Percentiles rank a stretch among this genome's conserved stretches.
These are phyloP conservation scores for Margaritispora aquatica DNA, from an alignment of 495 filamentous ascomycete species.

Conservation along the genomic window DNA sequence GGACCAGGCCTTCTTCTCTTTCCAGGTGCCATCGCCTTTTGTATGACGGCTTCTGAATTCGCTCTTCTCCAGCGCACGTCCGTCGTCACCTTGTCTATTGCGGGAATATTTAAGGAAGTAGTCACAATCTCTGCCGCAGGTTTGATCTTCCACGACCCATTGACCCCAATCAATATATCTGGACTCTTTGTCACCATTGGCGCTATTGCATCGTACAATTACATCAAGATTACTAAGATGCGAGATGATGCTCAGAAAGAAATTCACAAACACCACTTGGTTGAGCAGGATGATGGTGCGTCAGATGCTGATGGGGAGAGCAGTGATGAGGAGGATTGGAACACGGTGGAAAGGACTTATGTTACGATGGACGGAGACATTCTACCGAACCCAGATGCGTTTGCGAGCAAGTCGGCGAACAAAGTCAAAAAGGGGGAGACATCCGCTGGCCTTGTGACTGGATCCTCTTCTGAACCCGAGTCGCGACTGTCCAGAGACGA, in stretches of 20 bases:
- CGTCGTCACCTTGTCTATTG: conserved; percentile 93
- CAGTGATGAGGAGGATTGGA: conserved; percentile 25
- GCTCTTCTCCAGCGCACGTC: conserved; percentile 90
- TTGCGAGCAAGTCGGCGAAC: not conserved
- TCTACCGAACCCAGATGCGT: conserved; percentile 21
- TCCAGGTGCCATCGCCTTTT: conserved; percentile 85
- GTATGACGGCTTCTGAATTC: conserved; percentile 96
- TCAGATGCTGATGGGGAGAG: conserved; percentile 23
- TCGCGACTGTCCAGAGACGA: not conserved
- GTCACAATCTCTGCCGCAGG: conserved; percentile 90
- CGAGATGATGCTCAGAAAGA: conserved; percentile 55
- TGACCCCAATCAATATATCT: conserved; percentile 83
- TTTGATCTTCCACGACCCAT: conserved; percentile 79
- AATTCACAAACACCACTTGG: conserved; percentile 27
- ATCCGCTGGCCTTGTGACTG: not conserved
- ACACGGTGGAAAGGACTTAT: conserved; percentile 24
- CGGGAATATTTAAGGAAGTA: conserved; percentile 98
- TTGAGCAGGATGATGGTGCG: conserved; percentile 19
- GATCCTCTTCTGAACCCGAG: not conserved
- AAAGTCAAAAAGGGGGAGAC: conserved; percentile 7
- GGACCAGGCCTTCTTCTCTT: conserved; percentile 69
- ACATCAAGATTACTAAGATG: conserved; percentile 90
- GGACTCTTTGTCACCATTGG: conserved; percentile 83
- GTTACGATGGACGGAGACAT: conserved; percentile 29
- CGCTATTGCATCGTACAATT: conserved; percentile 88